These are phyloP conservation scores for Xerocomus brunneocitrinus DNA, from an alignment of 768 basidiomycete genomes.

Conservation along the genomic window DNA sequence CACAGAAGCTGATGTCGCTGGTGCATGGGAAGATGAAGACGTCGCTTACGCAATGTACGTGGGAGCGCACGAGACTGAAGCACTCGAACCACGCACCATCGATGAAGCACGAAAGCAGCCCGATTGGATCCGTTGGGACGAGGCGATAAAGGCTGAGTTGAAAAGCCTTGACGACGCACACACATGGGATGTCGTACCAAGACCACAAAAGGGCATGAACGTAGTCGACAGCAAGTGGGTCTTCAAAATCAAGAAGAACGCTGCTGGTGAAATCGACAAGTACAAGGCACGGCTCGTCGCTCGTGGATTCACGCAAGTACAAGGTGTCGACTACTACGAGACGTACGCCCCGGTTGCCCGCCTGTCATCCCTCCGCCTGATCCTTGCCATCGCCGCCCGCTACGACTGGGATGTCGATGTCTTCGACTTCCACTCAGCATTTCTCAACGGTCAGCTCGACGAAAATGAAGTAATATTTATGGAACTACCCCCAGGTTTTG, in stretches of 20 bases:
- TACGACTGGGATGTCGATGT: constrained; percentile 10
- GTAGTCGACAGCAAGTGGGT: constrained; percentile 3
- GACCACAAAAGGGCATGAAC: not conserved
- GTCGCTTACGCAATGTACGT: not conserved
- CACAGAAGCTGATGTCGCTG: not conserved
- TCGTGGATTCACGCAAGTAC: not conserved
- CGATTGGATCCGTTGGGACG: not conserved
- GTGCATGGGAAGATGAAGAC: not conserved
- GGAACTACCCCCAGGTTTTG: not conserved
- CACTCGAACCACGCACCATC: not conserved
- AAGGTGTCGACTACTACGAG: not conserved
- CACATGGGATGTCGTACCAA: not conserved
- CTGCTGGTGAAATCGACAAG: not conserved
- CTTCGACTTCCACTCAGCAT: constrained; percentile 9
- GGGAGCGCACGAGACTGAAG: not conserved
- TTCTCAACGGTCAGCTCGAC: constrained; percentile 8
- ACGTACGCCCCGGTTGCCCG: not conserved
- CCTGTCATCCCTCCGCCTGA: constrained; percentile 9
- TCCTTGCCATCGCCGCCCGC: constrained; percentile 5
- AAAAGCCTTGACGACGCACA: not conserved
- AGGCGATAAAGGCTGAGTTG: not conserved
- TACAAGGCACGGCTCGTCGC: not conserved
- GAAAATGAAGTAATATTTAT: constrained; percentile 8
- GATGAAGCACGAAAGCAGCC: not conserved
- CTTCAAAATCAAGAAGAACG: constrained; percentile 2